phyloP scores from a whole-genome alignment of 2,329 filamentous ascomycete genomes.

The Paracoccidioides brasiliensis region DNA sequence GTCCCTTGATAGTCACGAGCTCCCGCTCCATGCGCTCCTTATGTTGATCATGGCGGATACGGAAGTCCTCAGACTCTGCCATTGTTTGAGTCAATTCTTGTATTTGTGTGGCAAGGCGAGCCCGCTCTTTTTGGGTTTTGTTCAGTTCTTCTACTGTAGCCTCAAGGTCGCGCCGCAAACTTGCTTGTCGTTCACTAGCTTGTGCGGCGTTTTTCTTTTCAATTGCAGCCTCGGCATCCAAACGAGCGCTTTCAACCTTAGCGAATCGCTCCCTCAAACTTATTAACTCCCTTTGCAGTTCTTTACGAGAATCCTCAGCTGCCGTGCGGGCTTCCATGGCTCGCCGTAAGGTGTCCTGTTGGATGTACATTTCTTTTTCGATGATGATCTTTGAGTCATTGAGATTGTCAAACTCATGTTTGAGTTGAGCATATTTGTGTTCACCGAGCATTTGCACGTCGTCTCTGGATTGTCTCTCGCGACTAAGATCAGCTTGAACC shows the following conservation, averaged over 20 bases:
- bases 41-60: slow-evolving; percentile 78
- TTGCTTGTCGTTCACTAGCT: slow-evolving; percentile 67
- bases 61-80: slow-evolving; percentile 77
- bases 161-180: slow-evolving; percentile 66
- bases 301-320: slow-evolving; percentile 78
- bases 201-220: slow-evolving; percentile 67
- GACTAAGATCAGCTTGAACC: slow-evolving; percentile 75
- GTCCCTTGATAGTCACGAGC: slow-evolving; percentile 77
- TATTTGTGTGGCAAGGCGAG: slow-evolving; percentile 63
- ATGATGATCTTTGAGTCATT: slow-evolving; percentile 95
- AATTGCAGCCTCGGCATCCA: slow-evolving; percentile 67
- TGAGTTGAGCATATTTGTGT: slow-evolving; percentile 69
- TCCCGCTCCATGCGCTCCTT: slow-evolving; percentile 90
- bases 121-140: slow-evolving; percentile 68
- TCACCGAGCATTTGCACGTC: slow-evolving; percentile 85
- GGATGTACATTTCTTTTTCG: slow-evolving; percentile 92
- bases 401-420: slow-evolving; percentile 71
- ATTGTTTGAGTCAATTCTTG: slow-evolving; percentile 80
- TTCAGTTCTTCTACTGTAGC: slow-evolving; percentile 61
- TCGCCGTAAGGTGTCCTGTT: slow-evolving; percentile 79
- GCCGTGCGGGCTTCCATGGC: slow-evolving; percentile 67
- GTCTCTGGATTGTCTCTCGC: slow-evolving; percentile 83
- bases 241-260: slow-evolving; percentile 69
- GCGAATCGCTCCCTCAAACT: slow-evolving; percentile 71
- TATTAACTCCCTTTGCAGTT: slow-evolving; percentile 75